Evolutionary conservation across 75 land plant species (phyloP), one percentile per base, ranked within the genome.

Genomic region (Selaginella tamariscina): DNA sequence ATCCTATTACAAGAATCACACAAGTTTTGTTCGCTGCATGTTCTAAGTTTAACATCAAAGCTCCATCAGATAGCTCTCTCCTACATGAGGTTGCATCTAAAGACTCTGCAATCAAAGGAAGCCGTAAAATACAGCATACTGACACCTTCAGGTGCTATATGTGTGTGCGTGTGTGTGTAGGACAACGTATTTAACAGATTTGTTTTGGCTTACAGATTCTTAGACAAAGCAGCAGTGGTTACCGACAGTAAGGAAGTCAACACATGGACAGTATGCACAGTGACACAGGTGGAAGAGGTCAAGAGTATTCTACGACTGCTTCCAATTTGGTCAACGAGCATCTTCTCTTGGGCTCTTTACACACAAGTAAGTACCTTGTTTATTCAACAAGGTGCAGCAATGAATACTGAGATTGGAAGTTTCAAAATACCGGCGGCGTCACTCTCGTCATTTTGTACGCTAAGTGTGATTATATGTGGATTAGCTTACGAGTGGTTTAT

Each of bases 21-120:
- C 57, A 70, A 32, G 77, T 75, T 13, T 29, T 75, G 11, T 56
- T 64, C 0, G 77, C 77, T 0, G 73, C 73, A 32, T 29, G 29
- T 1, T 8, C 56, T n/a, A 73, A 73, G 27, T 27, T 15, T 21
- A 28, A 70, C 1, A 13, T 60, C 26, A 9, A 13, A 18, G 13
- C 26, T 20, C 56, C 49, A 1, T 23, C 0, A 27, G 55, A 69
- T 28, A 20, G 32, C 55, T 18, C 56, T 1, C 59, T 32, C 15
- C 68, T 75, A 20, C 55, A 33, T 67, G 62, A 59, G 26, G 62
- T 59, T 26, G 27, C 8, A 2, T 21, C 23, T 59, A 23, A 5
- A 8, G 62, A 2, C 8, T 21, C 23, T n/a, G 62, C 62, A 8
- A 59, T 59, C 21, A 8, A 59, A 59, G 62, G 62, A 59, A 59